phyloP scores from a whole-genome alignment of 345 rosid genomes.

The Populus euphratica region DNA sequence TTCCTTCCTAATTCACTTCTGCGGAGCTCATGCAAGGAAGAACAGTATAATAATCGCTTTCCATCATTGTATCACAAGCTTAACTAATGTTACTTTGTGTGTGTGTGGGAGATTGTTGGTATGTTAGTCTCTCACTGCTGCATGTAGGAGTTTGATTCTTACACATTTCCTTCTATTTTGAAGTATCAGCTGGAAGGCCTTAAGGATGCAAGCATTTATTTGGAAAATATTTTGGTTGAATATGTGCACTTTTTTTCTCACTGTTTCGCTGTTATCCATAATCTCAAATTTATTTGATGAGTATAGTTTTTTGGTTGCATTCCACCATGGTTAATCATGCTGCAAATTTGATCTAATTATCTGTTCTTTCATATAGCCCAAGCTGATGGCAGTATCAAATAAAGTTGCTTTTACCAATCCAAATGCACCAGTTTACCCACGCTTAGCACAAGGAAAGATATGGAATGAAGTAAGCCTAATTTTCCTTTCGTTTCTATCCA shows the following conservation, averaged over 20 bases:
- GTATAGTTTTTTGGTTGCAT: background rate
- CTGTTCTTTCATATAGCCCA: constrained; percentile 39
- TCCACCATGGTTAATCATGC: background rate
- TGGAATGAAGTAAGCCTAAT: constrained; percentile 61
- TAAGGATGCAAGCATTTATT: too few species aligned
- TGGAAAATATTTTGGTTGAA: background rate
- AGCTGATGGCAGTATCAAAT: constrained; percentile 62
- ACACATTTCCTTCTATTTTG: background rate
- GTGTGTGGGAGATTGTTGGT: background rate
- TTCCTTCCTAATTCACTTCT: too few species aligned
- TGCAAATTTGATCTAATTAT: background rate
- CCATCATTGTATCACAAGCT: too few species aligned
- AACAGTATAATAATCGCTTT: too few species aligned
- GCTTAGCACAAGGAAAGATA: constrained; percentile 62
- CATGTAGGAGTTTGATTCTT: background rate
- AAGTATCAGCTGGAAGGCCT: background rate
- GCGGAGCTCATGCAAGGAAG: too few species aligned
- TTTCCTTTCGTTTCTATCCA: background rate
- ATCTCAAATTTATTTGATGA: background rate
- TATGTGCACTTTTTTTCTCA: background rate
- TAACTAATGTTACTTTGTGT: background rate
- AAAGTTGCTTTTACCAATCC: constrained; percentile 54
- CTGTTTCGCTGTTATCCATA: background rate
- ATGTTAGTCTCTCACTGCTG: background rate
- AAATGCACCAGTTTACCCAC: constrained; percentile 66